Base-by-base conservation (phyloP, 768 basidiomycete species). In the Guyanaporus albipodus region DNA sequence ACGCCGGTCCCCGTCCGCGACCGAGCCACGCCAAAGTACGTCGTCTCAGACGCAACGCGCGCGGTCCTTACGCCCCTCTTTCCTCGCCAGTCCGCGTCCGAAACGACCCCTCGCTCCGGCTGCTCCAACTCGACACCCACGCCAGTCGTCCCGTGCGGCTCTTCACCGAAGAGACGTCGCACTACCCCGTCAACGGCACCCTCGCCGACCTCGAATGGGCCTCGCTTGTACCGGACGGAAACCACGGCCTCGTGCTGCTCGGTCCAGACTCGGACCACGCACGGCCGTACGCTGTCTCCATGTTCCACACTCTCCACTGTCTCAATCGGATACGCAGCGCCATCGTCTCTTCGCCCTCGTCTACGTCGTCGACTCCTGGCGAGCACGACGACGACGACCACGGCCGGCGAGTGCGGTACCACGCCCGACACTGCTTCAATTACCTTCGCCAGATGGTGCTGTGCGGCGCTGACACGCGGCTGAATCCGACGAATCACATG, bases 251-350 rank as follows among this genome's bases (percentile, higher is more conserved):
- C n/a, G 40, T 62, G 8, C 26, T 46, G 21, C 29, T 61, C 29
- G 53, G 53, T 5, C 42, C 47, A 4, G 48, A 57, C 18, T 4
- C 44, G 4, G 43, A 50, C 7, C 11, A 50, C 22, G 17, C 48
- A 2, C 59, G 61, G 14, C 63, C 70, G 2, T 71, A 65, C 50
- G 66, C 67, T 8, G 50, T 73, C 24, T 45, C 63, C 26, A 66
- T 73, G 56, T 63, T 74, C 31, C 72, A 74, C 56, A 64, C 69
- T 28, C 57, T 74, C 0, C 68, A 69, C 19, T 73, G 73, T 46
- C 58, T 74, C 51, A 56, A 73, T 34, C 52, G 71, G 15, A 38
- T 73, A n/a, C 64, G 70, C 22, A 52, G 26, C 7, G 58, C 62
- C 29, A 48, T 68, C 44, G 36, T 43, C 2, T 35, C 32, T 12